Conservation (phyloP, 148 eudicot species). For the Rhododendron simsii region DNA sequence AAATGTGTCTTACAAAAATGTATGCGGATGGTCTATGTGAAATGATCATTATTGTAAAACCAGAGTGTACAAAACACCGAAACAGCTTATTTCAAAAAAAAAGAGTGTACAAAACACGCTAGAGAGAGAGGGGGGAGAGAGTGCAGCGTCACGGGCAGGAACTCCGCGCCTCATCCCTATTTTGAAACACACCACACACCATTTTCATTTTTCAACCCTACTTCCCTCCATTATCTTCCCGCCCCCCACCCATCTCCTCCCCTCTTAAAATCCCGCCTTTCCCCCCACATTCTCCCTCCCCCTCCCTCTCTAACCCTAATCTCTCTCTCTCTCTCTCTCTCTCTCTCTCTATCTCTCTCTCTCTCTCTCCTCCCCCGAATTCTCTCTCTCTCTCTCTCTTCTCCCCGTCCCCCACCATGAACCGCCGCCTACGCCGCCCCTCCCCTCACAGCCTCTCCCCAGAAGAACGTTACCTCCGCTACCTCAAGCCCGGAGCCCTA, state of each 20-base stretch:
- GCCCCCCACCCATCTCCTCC: slow-evolving; percentile 7
- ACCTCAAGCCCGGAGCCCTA: slow-evolving; percentile 29
- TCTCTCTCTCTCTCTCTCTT: neutral
- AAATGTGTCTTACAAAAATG: too few relatives aligned
- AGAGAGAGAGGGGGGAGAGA: neutral
- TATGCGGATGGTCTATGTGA: too few relatives aligned
- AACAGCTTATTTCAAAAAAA: too few relatives aligned
- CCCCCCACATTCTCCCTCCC: neutral
- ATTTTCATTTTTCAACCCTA: slow-evolving; percentile 8
- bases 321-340: slow-evolving; percentile 1
- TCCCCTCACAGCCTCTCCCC: neutral
- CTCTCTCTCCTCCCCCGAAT: too few relatives aligned
- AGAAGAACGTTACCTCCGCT: slow-evolving; percentile 15
- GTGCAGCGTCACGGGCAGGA: neutral
- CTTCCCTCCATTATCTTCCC: slow-evolving; percentile 22
- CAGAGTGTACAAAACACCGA: too few relatives aligned
- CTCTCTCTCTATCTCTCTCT: neutral
- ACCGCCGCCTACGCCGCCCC: slow-evolving; percentile 18
- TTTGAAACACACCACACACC: slow-evolving; percentile 6
- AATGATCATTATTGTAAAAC: too few relatives aligned
- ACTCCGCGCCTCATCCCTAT: slow-evolving; percentile 3
- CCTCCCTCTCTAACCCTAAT: neutral
- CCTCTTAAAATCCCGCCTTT: slow-evolving; percentile 9
- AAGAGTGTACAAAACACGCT: too few relatives aligned
- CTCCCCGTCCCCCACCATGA: slow-evolving; percentile 4